Evolutionary conservation across 345 rosid species (phyloP).

Genomic region (Linum tenue): DNA sequence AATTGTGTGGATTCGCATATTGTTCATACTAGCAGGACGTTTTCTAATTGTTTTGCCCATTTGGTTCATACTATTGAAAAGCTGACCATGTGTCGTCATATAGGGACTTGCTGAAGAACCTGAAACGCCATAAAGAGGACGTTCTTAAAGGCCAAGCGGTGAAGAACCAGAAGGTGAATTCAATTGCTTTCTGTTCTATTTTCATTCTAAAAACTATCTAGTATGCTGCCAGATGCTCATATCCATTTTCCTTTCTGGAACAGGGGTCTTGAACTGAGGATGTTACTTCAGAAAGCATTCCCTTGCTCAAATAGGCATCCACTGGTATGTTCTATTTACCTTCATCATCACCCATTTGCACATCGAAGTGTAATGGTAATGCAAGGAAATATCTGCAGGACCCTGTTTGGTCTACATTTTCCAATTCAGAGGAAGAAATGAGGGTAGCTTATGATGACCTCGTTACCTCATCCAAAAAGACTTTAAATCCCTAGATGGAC

Average conservation of each 20-base stretch:
- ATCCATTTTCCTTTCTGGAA: slow-evolving; percentile 43
- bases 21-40: too few relatives aligned
- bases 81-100: background rate
- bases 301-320: slow-evolving; percentile 70
- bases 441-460: slow-evolving; percentile 50
- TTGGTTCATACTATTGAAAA: background rate
- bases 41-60: background rate
- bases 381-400: slow-evolving; percentile 36
- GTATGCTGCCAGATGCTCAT: background rate
- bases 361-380: background rate
- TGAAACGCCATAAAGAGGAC: slow-evolving; percentile 74
- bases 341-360: background rate
- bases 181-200: background rate
- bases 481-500: slow-evolving; percentile 62
- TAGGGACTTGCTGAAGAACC: slow-evolving; percentile 61
- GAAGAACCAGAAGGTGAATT: slow-evolving; percentile 70
- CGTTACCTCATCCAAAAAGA: slow-evolving; percentile 52
- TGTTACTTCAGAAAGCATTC: slow-evolving; percentile 82
- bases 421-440: slow-evolving; percentile 44
- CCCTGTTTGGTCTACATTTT: slow-evolving; percentile 49
- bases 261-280: slow-evolving; percentile 65
- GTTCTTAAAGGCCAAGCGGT: slow-evolving; percentile 81
- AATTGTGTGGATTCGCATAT: too few relatives aligned
- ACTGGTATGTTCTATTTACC: slow-evolving; percentile 32
- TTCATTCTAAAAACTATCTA: background rate